Conservation (phyloP, 345 rosid genomes). For the Eucalyptus curtisii region DNA sequence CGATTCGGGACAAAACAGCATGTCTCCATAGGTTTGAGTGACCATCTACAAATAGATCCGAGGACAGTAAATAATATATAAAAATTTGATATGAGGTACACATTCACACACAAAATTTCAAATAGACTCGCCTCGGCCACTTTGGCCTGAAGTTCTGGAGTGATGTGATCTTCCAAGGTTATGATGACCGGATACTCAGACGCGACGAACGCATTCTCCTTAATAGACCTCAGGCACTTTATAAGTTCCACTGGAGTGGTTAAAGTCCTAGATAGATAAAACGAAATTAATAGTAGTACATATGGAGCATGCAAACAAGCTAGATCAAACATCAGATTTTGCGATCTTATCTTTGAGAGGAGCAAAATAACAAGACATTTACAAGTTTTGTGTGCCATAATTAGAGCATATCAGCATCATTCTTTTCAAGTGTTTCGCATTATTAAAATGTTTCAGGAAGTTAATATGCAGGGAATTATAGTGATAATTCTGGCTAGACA, state of each 20-base stretch:
- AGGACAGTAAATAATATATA: not conserved
- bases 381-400: not conserved
- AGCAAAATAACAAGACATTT: not conserved
- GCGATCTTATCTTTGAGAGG: not conserved
- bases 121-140: slow-evolving; percentile 49
- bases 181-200: slow-evolving; percentile 88
- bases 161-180: slow-evolving; percentile 94
- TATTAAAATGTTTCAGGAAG: not conserved
- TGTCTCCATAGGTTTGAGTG: slow-evolving; percentile 60
- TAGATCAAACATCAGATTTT: not conserved
- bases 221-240: slow-evolving; percentile 65
- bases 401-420: not conserved
- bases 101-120: not conserved
- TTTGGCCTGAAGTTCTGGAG: slow-evolving; percentile 82
- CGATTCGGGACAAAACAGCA: slow-evolving; percentile 60
- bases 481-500: not conserved
- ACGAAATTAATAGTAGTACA: not conserved
- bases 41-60: slow-evolving; percentile 49
- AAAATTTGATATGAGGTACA: not conserved
- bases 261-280: slow-evolving; percentile 41
- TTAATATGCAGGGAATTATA: not conserved
- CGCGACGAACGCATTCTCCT: slow-evolving; percentile 53
- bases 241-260: slow-evolving; percentile 77
- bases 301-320: not conserved
- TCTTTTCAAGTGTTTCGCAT: not conserved